These are phyloP conservation scores for Rhizopogon vinicolor DNA, from an alignment of 768 basidiomycete species.

Conservation along the genomic window DNA sequence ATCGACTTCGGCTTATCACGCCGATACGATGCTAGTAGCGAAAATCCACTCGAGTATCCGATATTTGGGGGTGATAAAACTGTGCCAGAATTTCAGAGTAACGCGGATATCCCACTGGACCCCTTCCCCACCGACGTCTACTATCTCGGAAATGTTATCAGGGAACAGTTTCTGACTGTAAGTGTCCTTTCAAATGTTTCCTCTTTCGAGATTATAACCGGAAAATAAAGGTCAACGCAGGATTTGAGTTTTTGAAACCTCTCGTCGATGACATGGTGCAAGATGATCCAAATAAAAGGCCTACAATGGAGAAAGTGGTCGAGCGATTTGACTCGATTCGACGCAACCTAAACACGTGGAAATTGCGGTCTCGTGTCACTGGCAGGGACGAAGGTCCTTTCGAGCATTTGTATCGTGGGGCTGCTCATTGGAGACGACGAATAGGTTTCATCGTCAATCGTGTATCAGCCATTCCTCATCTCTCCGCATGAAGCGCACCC, in stretches of 20 bases:
- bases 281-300: constrained; percentile 15
- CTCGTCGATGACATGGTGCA: constrained; percentile 18
- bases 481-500: not conserved
- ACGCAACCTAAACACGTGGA: constrained; percentile 4
- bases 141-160: constrained; percentile 35
- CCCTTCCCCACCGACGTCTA: constrained; percentile 43
- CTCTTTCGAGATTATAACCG: not conserved
- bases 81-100: constrained; percentile 33
- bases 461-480: not conserved
- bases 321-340: constrained; percentile 12
- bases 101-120: constrained; percentile 17
- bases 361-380: constrained; percentile 25
- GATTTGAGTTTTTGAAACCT: constrained; percentile 19
- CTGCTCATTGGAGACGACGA: constrained; percentile 24
- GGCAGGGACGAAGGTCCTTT: constrained; percentile 10
- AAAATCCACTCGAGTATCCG: constrained; percentile 20
- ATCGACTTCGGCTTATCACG: constrained; percentile 35
- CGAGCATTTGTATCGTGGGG: constrained; percentile 5
- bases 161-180: constrained; percentile 27
- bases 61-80: constrained; percentile 38
- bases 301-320: constrained; percentile 15
- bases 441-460: constrained; percentile 7
- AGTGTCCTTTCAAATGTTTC: not conserved
- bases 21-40: constrained; percentile 20
- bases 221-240: not conserved